Percentiles rank a stretch among this genome's conserved stretches.
Evolutionary conservation across 1,284 basidiomycete genomes (phyloP).

Genomic region (Leccinum subatratum): DNA sequence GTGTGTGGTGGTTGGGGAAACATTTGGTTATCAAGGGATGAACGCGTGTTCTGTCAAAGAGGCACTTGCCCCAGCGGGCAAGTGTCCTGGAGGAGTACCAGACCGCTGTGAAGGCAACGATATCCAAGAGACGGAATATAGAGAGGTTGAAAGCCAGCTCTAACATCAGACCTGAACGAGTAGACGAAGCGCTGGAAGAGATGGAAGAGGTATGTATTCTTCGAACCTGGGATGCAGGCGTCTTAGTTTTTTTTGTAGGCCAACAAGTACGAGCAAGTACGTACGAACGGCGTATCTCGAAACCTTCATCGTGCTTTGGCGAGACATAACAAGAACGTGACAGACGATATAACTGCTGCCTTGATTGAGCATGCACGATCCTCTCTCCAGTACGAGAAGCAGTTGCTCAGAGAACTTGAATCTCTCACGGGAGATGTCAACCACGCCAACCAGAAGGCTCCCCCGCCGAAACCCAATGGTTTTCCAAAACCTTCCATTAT

Average conservation of each 20-base stretch:
- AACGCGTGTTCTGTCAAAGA: constrained; percentile 95
- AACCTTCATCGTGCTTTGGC: constrained; percentile 83
- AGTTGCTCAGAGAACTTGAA: constrained; percentile 82
- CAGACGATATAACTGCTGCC: constrained; percentile 83
- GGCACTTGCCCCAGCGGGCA: constrained; percentile 82
- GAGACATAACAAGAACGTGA: constrained; percentile 76
- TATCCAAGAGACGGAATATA: constrained; percentile 84
- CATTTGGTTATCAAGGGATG: constrained; percentile 87
- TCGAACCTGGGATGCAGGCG: neutral
- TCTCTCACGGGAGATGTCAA: constrained; percentile 73
- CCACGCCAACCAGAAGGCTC: constrained; percentile 58
- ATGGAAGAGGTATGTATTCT: constrained; percentile 73
- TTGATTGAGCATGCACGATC: constrained; percentile 88
- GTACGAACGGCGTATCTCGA: constrained; percentile 84
- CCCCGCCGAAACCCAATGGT: constrained; percentile 42
- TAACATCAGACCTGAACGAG: constrained; percentile 79
- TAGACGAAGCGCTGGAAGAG: constrained; percentile 90
- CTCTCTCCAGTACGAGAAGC: constrained; percentile 85
- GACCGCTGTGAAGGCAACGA: constrained; percentile 82
- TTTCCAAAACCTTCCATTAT: constrained; percentile 57
- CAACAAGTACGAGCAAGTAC: constrained; percentile 78
- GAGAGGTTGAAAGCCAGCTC: constrained; percentile 86
- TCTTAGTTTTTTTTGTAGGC: constrained; percentile 49
- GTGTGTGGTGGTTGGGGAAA: constrained; percentile 87
- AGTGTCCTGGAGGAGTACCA: constrained; percentile 90